These are phyloP conservation scores for Dalechampia spathulata DNA, from an alignment of 441 rosid species.

Conservation along the genomic window DNA sequence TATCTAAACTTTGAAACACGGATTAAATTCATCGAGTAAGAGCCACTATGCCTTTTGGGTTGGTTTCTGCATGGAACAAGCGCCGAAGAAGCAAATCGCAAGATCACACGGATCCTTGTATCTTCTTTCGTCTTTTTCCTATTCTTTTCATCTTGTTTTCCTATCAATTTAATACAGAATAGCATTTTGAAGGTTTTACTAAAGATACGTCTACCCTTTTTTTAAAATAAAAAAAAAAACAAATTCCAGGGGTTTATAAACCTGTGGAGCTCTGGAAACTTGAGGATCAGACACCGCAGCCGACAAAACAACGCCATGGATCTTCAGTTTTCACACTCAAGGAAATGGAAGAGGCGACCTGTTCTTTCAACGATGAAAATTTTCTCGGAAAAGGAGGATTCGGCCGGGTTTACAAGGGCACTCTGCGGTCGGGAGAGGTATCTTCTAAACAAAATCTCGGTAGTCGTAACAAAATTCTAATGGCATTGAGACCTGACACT, in stretches of 20 bases:
- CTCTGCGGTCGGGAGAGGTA: slow-evolving; percentile 81
- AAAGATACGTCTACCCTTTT: too few relatives aligned
- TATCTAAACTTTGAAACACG: slow-evolving; percentile 14
- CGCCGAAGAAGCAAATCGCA: slow-evolving; percentile 78
- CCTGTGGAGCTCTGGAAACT: slow-evolving; percentile 65
- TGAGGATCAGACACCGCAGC: slow-evolving; percentile 52
- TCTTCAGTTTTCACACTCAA: slow-evolving; percentile 78
- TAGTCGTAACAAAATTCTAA: too few relatives aligned
- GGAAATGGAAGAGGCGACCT: slow-evolving; percentile 90
- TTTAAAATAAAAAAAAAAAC: too few relatives aligned
- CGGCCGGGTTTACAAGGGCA: slow-evolving; percentile 83
- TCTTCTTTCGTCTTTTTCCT: slow-evolving; percentile 18
- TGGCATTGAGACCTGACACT: too few relatives aligned
- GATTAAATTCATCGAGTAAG: slow-evolving; percentile 1
- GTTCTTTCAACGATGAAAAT: slow-evolving; percentile 60
- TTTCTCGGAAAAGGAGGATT: slow-evolving; percentile 88
- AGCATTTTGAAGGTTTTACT: too few relatives aligned
- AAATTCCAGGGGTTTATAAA: slow-evolving; percentile 68
- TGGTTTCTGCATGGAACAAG: slow-evolving; percentile 90
- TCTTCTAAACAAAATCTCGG: background rate
- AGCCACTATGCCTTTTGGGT: slow-evolving; percentile 60
- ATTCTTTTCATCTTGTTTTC: slow-evolving; percentile 19
- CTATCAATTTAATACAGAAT: too few relatives aligned
- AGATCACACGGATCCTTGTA: slow-evolving; percentile 72
- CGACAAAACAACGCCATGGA: slow-evolving; percentile 47